Percentiles rank a stretch among this genome's conserved stretches.
phyloP scores from a whole-genome alignment of 257 asterid species.

The Nemophila menziesii region DNA sequence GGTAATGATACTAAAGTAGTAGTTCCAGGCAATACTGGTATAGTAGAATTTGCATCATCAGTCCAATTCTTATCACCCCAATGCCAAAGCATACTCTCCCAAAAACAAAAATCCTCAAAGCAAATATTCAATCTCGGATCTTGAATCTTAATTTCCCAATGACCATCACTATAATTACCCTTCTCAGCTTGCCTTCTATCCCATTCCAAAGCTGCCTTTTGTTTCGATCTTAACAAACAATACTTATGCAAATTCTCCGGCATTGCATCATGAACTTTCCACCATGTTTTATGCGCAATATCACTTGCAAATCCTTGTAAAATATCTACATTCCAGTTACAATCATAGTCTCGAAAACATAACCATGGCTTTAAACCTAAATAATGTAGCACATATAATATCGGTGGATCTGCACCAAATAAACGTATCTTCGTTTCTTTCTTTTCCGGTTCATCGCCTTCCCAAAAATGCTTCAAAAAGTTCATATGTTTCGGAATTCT shows the following conservation, averaged over 20 bases:
- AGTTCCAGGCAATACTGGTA: conserved; percentile 22
- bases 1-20: no score
- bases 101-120: conserved; percentile 70
- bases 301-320: conserved; percentile 77
- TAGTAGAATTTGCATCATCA: conserved; percentile 39
- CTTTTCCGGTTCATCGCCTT: conserved; percentile 58
- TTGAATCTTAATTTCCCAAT: conserved; percentile 54
- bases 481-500: conserved; percentile 82
- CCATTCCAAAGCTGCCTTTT: conserved; percentile 89
- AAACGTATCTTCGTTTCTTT: conserved; percentile 51
- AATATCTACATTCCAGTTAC: conserved; percentile 77
- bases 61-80: conserved; percentile 93
- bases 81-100: conserved; percentile 96
- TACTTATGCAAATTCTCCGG: conserved; percentile 68
- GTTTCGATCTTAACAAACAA: conserved; percentile 75
- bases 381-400: conserved; percentile 69
- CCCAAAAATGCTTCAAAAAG: conserved; percentile 78
- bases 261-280: conserved; percentile 94
- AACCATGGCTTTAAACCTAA: conserved; percentile 82
- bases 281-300: conserved; percentile 75
- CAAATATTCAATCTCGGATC: conserved; percentile 52
- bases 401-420: conserved; percentile 78
- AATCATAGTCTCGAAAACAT: conserved; percentile 81
- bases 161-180: conserved; percentile 60
- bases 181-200: conserved; percentile 77